Evolutionary conservation across 352 stramenopile genomes (phyloP).

Genomic region (Phytophthora cactorum): DNA sequence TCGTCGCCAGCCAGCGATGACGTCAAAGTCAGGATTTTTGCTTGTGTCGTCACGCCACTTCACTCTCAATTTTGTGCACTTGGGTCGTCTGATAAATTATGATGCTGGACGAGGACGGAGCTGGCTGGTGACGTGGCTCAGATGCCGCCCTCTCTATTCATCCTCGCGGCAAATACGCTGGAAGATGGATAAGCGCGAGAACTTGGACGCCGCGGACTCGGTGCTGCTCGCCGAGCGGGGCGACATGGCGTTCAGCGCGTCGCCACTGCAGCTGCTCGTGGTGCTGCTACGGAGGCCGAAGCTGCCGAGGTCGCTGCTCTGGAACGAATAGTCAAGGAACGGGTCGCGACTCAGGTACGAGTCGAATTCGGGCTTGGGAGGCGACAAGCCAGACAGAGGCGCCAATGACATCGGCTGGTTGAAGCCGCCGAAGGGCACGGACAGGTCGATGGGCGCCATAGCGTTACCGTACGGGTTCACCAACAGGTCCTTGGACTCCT

Average conservation of each 20-base stretch:
- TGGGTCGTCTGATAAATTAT: constrained; percentile 62
- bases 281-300: constrained; percentile 33
- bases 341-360: constrained; percentile 54
- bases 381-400: constrained; percentile 42
- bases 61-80: constrained; percentile 36
- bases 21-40: constrained; percentile 19
- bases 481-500: constrained; percentile 63
- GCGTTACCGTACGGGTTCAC: constrained; percentile 75
- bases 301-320: constrained; percentile 41
- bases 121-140: constrained; percentile 21
- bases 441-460: constrained; percentile 67
- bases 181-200: constrained; percentile 83
- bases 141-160: constrained; percentile 29
- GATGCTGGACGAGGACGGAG: constrained; percentile 24
- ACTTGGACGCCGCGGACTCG: constrained; percentile 49
- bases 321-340: constrained; percentile 54
- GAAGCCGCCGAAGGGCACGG: constrained; percentile 67
- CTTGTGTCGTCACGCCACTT: constrained; percentile 38
- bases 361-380: constrained; percentile 41
- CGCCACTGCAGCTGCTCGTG: constrained; percentile 37
- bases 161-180: constrained; percentile 84
- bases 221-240: constrained; percentile 41
- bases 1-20: constrained; percentile 14
- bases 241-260: constrained; percentile 45
- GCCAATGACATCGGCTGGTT: constrained; percentile 60